Conservation (phyloP, 768 basidiomycete genomes). For the Cytidiella melzeri region DNA sequence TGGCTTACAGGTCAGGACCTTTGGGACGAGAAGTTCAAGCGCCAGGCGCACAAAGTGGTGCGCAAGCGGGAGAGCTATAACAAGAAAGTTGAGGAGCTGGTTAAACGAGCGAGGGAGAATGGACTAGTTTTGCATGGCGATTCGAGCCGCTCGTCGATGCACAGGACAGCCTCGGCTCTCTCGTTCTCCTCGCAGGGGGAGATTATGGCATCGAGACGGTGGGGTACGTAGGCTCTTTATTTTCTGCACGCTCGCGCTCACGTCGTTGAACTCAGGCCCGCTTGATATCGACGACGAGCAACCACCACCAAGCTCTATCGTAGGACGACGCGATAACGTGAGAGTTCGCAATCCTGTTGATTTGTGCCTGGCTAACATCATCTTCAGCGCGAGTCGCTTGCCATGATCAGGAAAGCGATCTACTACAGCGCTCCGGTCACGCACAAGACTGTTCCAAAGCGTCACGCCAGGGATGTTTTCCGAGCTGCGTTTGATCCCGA, state of each 20-base stretch:
- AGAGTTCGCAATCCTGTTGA: slow-evolving; percentile 11
- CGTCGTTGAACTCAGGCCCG: no score
- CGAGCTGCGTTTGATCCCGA: slow-evolving; percentile 44
- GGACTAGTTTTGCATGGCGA: slow-evolving; percentile 32
- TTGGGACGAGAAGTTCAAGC: slow-evolving; percentile 53
- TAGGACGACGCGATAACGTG: slow-evolving; percentile 62
- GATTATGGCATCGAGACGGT: slow-evolving; percentile 18
- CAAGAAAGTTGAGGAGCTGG: slow-evolving; percentile 37
- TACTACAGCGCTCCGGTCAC: slow-evolving; percentile 51
- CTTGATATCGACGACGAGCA: slow-evolving; percentile 58
- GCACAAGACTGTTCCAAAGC: slow-evolving; percentile 44
- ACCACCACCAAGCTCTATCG: slow-evolving; percentile 70
- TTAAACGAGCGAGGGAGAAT: slow-evolving; percentile 40
- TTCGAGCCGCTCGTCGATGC: slow-evolving; percentile 4
- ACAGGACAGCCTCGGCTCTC: slow-evolving; percentile 2
- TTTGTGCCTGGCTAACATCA: not conserved
- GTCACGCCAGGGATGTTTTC: slow-evolving; percentile 38
- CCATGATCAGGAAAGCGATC: slow-evolving; percentile 48
- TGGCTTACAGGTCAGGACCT: slow-evolving; percentile 56
- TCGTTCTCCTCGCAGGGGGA: slow-evolving; percentile 15
- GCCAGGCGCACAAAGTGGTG: slow-evolving; percentile 35
- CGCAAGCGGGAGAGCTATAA: slow-evolving; percentile 39
- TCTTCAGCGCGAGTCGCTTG: slow-evolving; percentile 46
- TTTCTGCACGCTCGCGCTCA: slow-evolving; percentile 36
- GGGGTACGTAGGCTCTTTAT: slow-evolving; percentile 23